These are phyloP conservation scores for Termitomyces sp. DNA, from an alignment of 768 basidiomycete genomes.

Conservation along the genomic window DNA sequence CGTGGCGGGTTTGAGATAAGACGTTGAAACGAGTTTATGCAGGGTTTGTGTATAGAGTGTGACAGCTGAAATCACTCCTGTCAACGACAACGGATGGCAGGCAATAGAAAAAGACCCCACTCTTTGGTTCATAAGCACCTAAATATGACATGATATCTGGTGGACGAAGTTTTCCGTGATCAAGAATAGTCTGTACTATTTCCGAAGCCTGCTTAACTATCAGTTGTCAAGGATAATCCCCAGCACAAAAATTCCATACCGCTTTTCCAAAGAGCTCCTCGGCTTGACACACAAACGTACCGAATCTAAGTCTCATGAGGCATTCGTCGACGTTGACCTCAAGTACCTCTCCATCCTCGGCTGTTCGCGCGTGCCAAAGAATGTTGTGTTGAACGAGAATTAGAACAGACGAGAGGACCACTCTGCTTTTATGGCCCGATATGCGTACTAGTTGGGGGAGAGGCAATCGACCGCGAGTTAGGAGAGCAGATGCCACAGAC, in stretches of 20 bases:
- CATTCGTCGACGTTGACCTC: conserved; percentile 86
- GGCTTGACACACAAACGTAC: conserved; percentile 72
- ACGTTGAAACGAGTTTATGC: conserved; percentile 61
- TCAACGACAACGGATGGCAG: neutral
- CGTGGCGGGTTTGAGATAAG: conserved; percentile 80
- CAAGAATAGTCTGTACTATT: conserved; percentile 69
- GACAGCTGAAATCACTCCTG: conserved; percentile 13
- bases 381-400: conserved; percentile 89
- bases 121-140: conserved; percentile 49
- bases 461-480: conserved; percentile 82
- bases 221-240: neutral
- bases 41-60: conserved; percentile 55
- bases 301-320: conserved; percentile 76
- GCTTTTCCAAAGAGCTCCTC: conserved; percentile 62
- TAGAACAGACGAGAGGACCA: conserved; percentile 64
- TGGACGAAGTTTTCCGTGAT: conserved; percentile 81
- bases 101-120: conserved; percentile 27
- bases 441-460: conserved; percentile 63
- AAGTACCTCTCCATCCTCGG: conserved; percentile 68
- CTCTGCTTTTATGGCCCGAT: conserved; percentile 61
- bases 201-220: conserved; percentile 54
- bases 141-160: conserved; percentile 59
- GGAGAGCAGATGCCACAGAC: conserved; percentile 68
- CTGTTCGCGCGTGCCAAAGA: conserved; percentile 74
- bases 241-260: conserved; percentile 38